A percentile compares a stretch with the other conserved stretches of the same genome.
Conservation (phyloP, 2,329 filamentous ascomycete species). For the Ophiostoma himal-ulmi region DNA sequence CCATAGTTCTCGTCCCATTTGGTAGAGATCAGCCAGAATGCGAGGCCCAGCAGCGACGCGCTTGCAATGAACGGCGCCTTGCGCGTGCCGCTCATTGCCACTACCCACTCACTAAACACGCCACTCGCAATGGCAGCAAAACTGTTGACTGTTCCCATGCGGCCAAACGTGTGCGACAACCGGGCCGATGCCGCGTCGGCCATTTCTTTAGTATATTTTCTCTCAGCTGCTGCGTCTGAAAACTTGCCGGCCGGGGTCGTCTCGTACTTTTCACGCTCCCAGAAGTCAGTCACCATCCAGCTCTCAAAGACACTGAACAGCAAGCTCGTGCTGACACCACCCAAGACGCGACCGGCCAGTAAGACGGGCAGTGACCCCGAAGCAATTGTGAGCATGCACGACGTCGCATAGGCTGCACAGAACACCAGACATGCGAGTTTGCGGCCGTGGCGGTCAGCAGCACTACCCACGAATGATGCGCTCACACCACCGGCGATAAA, state of each 20-base stretch:
- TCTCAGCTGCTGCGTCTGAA: background rate
- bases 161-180: conserved; percentile 46
- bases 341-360: conserved; percentile 48
- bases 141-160: conserved; percentile 48
- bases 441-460: conserved; percentile 48
- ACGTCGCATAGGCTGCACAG: conserved; percentile 48
- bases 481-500: conserved; percentile 42
- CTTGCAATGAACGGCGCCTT: conserved; percentile 44
- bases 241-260: conserved; percentile 21
- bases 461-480: conserved; percentile 42
- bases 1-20: conserved; percentile 51
- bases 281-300: conserved; percentile 55
- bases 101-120: conserved; percentile 47
- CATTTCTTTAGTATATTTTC: conserved; percentile 5
- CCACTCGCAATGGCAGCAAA: conserved; percentile 51
- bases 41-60: conserved; percentile 37
- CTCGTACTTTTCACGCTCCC: conserved; percentile 36
- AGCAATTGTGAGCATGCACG: conserved; percentile 40
- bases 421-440: conserved; percentile 49
- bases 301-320: conserved; percentile 56
- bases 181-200: conserved; percentile 31
- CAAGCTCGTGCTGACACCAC: conserved; percentile 50
- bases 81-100: conserved; percentile 42
- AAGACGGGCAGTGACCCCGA: conserved; percentile 37
- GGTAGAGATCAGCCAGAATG: conserved; percentile 41